Evolutionary conservation across 306 rosid species (phyloP), one percentile per base, ranked within the genome.

Genomic region (Argentina anserina): DNA sequence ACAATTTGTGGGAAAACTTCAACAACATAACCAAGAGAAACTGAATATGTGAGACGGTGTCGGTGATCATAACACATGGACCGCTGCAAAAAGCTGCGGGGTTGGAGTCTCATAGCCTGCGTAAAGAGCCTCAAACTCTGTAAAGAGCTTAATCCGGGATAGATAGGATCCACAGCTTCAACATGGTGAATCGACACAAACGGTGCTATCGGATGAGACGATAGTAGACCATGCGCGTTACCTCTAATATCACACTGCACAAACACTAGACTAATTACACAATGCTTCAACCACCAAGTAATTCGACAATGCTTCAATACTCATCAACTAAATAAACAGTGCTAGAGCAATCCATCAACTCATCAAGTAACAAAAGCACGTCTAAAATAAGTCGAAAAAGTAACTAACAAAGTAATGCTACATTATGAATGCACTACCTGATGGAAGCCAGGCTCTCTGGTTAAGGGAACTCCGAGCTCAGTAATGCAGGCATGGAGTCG

Each of bases 401-500:
- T 21, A n/a, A n/a, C n/a, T 7, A 55, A 4, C 34, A 5, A 14
- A 59, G 63, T 33, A 17, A 31, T n/a, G 4, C 5, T 3, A 43
- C 17, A 0, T 15, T 5, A 33, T 17, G 65, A 7, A 65, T 31
- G 33, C 25, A 74, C 23, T 55, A 89, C 96, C 96, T 90, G 96
- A 81, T 90, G 96, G 78, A 90, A 90, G 63, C 96, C 96, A 66
- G 66, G 87, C 68, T 90, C 93, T 86, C 87, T 73, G 31, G 82
- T 80, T 56, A 90, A 72, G 2, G 96, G 96, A 71, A 90, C 67
- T 12, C 96, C 93, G 52, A 90, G 87, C 78, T 90, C 96, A 63
- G 91, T 77, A 72, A 90, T 90, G 82, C 96, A 90, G 66, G 93
- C 96, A 81, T 88, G 91, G 82, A 90, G 71, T 65, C 96, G 82